Base-by-base conservation (phyloP, 1,139 yeast genomes). In the Candida dubliniensis region DNA sequence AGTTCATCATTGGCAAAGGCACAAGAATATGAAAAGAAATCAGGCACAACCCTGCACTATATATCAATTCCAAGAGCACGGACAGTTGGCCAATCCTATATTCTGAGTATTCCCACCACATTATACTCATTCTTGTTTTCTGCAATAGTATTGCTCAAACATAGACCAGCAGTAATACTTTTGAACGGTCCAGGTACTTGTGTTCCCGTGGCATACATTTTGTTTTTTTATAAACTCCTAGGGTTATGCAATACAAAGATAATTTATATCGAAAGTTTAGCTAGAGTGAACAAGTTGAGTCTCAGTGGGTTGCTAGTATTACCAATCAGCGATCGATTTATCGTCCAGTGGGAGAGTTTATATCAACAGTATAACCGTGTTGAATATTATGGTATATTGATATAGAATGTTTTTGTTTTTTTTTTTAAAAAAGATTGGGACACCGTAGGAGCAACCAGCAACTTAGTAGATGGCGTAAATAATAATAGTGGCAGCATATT, bases 101-200 rank as follows among this genome's bases (percentile, higher is more conserved):
- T 69, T 0, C 73, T 77, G 48, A 81, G 95, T 0, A 55, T 79
- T 0, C 52, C 67, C 30, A 79, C 84, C 42, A 82, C 90, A 34
- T 25, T 73, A 41, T 50, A 53, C 41, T 82, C 76, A 14, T 72
- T 63, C 33, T 36, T 49, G 1, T 60, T 67, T 9, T 64, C 77
- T 0, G 51, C 64, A 5, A 41, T 41, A 0, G 44, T 54, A 23
- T 48, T 71, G 33, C 45, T 63, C 36, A 54, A 57, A 4, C 53
- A 59, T 31, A 46, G 64, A 14, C 87, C 87, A 0, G 72, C 75
- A 32, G 62, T 82, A 5, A 67, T 93, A 12, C 61, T 93, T 18
- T 64, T 88, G 49, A 95, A 93, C 60, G 99, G 99, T 0, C 99
- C 99, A 0, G 99, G 97, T 0, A 89, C 97, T 0, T 75, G 91